Evolutionary conservation across 2,329 filamentous ascomycete species (phyloP), one percentile per base, ranked within the genome.

Genomic region (Aspergillus quadricinctus): DNA sequence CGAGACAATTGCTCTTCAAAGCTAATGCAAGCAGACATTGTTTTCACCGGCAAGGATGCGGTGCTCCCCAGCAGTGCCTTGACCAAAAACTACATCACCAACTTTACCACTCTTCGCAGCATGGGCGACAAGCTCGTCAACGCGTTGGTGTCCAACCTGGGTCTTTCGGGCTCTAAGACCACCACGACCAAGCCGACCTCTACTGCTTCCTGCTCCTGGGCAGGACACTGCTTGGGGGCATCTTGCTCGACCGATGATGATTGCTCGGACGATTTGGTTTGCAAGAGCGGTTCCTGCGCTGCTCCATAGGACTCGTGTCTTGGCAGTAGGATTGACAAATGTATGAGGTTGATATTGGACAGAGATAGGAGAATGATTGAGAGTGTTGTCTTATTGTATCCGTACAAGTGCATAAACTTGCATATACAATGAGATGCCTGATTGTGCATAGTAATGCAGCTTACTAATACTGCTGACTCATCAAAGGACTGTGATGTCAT

Each of bases 171-270:
- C 10, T 19, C 50, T 10, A 48, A 41, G 7, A 55, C 49, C 11
- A 49, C 23, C 9, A 50, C 45, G 35, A 40, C 23, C 9, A 68
- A 21, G 77, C 76, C 60, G 86, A 86, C 41, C 1, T 45, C 41
- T 14, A 23, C 41, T 5, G 19, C 19, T 23, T 10, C 19, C 9
- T 45, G 41, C 21, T 25, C 19, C 43, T 23, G 43, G 21, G 11
- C 21, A 17, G 43, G 21, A 8, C 43, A 46, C 40, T 43, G 21
- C 6, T 21, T 43, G 19, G 40, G 40, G 3, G 40, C 40, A 10
- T 23, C 40, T 10, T 43, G 40, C 40, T 43, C 40, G n/a, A 43
- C n/a, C 40, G 1, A 21, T 10, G 40, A 43, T 4, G 40, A 43
- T 9, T 43, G 40, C 40, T 10, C 40, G 40, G 40, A 43, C 21